These are phyloP conservation scores for Boletus barrowsii DNA, from an alignment of 768 basidiomycete genomes.

Conservation along the genomic window DNA sequence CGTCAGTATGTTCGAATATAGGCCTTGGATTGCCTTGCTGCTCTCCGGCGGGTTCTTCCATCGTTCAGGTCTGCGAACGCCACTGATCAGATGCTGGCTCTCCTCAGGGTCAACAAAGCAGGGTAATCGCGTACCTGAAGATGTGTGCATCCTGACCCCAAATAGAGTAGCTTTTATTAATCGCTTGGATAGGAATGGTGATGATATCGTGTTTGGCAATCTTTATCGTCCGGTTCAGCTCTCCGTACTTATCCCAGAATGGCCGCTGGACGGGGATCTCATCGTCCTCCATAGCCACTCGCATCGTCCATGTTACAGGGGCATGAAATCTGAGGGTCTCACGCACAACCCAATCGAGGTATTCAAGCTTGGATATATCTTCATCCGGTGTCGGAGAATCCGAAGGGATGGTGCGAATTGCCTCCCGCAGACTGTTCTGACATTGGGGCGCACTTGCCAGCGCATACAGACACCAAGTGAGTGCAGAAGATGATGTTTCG, in stretches of 20 bases:
- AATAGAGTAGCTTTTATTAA: slow-evolving; percentile 51
- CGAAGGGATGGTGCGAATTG: slow-evolving; percentile 34
- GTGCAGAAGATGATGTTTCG: slow-evolving; percentile 56
- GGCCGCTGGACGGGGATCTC: slow-evolving; percentile 47
- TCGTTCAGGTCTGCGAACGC: slow-evolving; percentile 46
- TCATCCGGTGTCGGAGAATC: slow-evolving; percentile 20
- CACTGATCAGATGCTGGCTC: slow-evolving; percentile 18
- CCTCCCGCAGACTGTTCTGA: slow-evolving; percentile 48
- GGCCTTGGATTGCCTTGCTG: slow-evolving; percentile 43
- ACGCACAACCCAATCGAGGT: slow-evolving; percentile 61
- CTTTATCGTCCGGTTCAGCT: slow-evolving; percentile 32
- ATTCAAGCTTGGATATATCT: slow-evolving; percentile 41
- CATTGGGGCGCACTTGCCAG: slow-evolving; percentile 44
- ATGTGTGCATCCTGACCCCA: slow-evolving; percentile 67
- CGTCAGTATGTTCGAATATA: slow-evolving; percentile 53
- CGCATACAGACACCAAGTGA: slow-evolving; percentile 63
- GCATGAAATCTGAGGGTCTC: slow-evolving; percentile 55
- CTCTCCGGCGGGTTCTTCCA: slow-evolving; percentile 43
- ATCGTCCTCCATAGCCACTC: slow-evolving; percentile 47
- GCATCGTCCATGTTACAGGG: slow-evolving; percentile 58
- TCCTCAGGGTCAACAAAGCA: slow-evolving; percentile 20
- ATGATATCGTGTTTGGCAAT: slow-evolving; percentile 52
- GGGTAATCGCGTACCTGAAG: slow-evolving; percentile 47
- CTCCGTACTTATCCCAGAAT: slow-evolving; percentile 33
- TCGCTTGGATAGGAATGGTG: slow-evolving; percentile 55